phyloP scores from a whole-genome alignment of 257 asterid species.

The Knoxia roxburghii region DNA sequence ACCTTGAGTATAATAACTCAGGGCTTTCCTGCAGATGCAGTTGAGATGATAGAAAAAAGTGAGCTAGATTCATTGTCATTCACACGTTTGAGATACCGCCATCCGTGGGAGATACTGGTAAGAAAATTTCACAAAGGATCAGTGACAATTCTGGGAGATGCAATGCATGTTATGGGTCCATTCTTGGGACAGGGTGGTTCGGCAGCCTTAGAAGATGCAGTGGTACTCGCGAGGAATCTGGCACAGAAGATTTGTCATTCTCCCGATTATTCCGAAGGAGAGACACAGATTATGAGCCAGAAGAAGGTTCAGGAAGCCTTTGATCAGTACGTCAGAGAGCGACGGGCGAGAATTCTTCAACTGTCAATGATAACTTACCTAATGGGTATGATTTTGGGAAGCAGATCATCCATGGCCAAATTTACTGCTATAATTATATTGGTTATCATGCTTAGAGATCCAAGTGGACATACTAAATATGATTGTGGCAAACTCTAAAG shows the following conservation, averaged over 20 bases:
- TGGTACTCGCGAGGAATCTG: slow-evolving; percentile 38
- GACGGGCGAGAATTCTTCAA: slow-evolving; percentile 27
- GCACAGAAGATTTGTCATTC: slow-evolving; percentile 13
- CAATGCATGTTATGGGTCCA: slow-evolving; percentile 48
- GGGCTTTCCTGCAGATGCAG: slow-evolving; percentile 25
- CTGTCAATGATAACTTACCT: slow-evolving; percentile 30
- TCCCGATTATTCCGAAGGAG: not conserved
- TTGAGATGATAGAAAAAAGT: slow-evolving; percentile 25
- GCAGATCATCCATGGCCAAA: slow-evolving; percentile 4
- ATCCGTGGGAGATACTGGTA: slow-evolving; percentile 36
- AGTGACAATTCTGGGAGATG: slow-evolving; percentile 38
- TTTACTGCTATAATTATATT: not conserved
- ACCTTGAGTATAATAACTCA: slow-evolving; percentile 11
- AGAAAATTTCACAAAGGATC: slow-evolving; percentile 23
- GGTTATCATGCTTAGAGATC: slow-evolving; percentile 5
- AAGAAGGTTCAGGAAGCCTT: slow-evolving; percentile 16
- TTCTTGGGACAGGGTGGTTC: slow-evolving; percentile 42
- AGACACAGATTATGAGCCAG: not conserved
- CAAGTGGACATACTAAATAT: slow-evolving; percentile 1
- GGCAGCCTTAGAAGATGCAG: slow-evolving; percentile 34
- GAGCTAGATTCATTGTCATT: slow-evolving; percentile 26
- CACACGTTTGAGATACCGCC: slow-evolving; percentile 31
- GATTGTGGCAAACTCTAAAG: slow-evolving; percentile 6
- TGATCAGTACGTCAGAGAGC: slow-evolving; percentile 30
- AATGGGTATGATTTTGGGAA: slow-evolving; percentile 17